Evolutionary conservation across 805 yeast genomes (phyloP), one percentile per base, ranked within the genome.

Genomic region (Lachancea mirantina): DNA sequence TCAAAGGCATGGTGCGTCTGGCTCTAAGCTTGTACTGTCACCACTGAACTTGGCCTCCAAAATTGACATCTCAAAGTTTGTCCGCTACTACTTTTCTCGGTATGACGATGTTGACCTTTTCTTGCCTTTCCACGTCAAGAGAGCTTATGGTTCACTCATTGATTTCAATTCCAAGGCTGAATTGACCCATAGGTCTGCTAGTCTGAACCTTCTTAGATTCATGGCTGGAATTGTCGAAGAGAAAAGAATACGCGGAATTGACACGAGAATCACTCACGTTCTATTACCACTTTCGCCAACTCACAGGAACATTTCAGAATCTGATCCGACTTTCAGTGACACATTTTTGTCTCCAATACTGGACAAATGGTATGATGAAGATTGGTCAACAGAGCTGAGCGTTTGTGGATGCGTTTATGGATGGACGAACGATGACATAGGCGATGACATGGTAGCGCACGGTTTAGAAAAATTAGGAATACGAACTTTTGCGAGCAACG

Each of bases 401-500:
- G 65, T 84, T 35, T 82, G 92, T 57, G 94, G 94, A 60, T 89
- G 94, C 18, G 72, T 84, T 42, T 84, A 84, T 58, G 95, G 21
- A 6, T 34, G 37, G 37, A 34, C 37, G 4, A 21, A 94, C 50
- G 84, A 84, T 92, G 68, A 80, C 50, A n/a, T n/a, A n/a, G 87
- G 76, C 47, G 84, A 83, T 69, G 84, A 84, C 65, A 73, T 79
- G 53, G 77, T 84, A 54, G 89, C 94, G 35, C 87, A 80, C 61
- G 89, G 89, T 39, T 75, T 84, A 51, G 94, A 88, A 66, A 72
- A 74, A 55, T 64, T 78, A 30, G 96, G 96, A 43, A 94, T 87
- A 29, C 78, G 96, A 62, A 88, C 96, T 26, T 87, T 85, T 74
- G 80, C 94, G 26, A 95, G 85, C 64, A 79, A 81, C 61, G 96